phyloP scores from a whole-genome alignment of 2,329 filamentous ascomycete species.

The Aspergillus sp. region DNA sequence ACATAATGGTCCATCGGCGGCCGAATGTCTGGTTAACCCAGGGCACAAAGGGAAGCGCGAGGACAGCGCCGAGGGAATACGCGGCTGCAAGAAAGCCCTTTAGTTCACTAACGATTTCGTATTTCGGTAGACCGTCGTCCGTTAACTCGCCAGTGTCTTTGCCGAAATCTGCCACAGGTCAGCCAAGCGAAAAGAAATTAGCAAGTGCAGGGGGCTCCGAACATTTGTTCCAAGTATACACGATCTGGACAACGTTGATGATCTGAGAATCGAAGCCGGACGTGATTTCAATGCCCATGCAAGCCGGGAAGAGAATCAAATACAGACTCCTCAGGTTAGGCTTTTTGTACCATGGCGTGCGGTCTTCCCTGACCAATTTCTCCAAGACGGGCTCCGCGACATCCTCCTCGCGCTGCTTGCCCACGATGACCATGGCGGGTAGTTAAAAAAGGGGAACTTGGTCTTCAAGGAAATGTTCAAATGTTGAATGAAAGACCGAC shows the following conservation, averaged over 20 bases:
- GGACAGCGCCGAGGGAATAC: slow-evolving; percentile 60
- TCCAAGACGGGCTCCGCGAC: slow-evolving; percentile 23
- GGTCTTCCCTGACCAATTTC: slow-evolving; percentile 31
- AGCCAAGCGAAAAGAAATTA: background rate
- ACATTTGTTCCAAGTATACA: slow-evolving; percentile 41
- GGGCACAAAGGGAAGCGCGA: slow-evolving; percentile 59
- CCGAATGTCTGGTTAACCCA: slow-evolving; percentile 57
- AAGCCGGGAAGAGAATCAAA: slow-evolving; percentile 58
- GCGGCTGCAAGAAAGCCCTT: slow-evolving; percentile 58
- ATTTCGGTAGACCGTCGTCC: slow-evolving; percentile 17
- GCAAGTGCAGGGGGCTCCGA: background rate
- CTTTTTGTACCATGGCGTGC: slow-evolving; percentile 57
- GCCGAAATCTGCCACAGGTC: slow-evolving; percentile 21
- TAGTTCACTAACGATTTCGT: slow-evolving; percentile 21
- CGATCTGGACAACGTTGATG: slow-evolving; percentile 47
- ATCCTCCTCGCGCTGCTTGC: slow-evolving; percentile 26
- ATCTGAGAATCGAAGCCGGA: slow-evolving; percentile 59
- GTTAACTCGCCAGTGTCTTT: slow-evolving; percentile 19
- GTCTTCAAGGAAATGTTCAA: background rate
- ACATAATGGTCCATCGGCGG: slow-evolving; percentile 57
- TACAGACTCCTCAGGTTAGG: slow-evolving; percentile 59
- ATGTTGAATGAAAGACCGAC: no score
- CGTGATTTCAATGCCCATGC: slow-evolving; percentile 63
- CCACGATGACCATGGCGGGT: slow-evolving; percentile 19
- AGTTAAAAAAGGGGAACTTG: background rate